Evolutionary conservation across 148 eudicot genomes (phyloP).

Genomic region (Dysphania ambrosioides): DNA sequence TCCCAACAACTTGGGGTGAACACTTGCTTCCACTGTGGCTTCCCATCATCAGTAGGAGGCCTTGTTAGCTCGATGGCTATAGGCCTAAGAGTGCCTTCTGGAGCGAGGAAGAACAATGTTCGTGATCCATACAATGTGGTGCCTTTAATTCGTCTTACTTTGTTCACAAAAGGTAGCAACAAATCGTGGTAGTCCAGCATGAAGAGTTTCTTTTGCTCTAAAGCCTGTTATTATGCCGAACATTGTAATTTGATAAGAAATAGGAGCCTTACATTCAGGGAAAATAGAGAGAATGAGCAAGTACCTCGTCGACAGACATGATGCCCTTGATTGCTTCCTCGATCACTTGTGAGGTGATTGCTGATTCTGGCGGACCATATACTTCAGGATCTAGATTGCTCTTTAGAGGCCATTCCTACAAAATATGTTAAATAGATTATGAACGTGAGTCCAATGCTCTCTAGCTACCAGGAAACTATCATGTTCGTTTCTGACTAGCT

Average conservation of each 20-base stretch:
- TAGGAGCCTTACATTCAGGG: not conserved
- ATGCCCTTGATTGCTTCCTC: constrained; percentile 51
- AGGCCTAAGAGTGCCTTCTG: constrained; percentile 45
- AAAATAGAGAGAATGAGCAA: not conserved
- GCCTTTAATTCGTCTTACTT: constrained; percentile 54
- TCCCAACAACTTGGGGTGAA: constrained; percentile 44
- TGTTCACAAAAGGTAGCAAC: constrained; percentile 61
- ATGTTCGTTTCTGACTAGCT: no score
- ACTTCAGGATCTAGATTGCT: constrained; percentile 66
- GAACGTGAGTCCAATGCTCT: not conserved
- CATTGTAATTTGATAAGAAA: not conserved
- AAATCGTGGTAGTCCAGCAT: constrained; percentile 82
- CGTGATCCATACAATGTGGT: constrained; percentile 75
- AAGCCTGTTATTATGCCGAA: constrained; percentile 41
- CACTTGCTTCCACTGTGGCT: constrained; percentile 66
- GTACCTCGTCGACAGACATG: constrained; percentile 52
- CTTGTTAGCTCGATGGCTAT: constrained; percentile 70
- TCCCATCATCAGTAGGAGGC: constrained; percentile 51
- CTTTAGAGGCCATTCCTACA: constrained; percentile 44
- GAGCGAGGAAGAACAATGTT: constrained; percentile 54
- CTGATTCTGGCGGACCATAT: constrained; percentile 70
- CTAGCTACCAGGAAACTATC: no score
- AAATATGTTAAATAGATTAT: not conserved
- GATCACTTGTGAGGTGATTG: constrained; percentile 46
- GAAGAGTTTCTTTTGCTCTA: constrained; percentile 61